These are phyloP conservation scores for Exidia glandulosa DNA, from an alignment of 768 basidiomycete species.

Conservation along the genomic window DNA sequence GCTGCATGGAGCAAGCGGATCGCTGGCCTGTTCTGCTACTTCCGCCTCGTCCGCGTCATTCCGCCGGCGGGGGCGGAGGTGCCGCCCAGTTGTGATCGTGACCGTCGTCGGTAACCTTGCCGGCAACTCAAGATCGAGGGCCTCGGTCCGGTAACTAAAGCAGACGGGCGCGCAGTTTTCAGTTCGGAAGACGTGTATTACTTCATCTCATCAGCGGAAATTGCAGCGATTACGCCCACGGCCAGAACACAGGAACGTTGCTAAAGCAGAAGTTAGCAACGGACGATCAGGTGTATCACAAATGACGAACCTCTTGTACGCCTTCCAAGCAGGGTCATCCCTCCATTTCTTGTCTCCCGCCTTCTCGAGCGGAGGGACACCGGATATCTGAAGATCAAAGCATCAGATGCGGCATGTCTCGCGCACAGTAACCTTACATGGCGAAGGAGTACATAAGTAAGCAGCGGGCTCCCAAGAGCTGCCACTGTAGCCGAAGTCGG, in stretches of 20 bases:
- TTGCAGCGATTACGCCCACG: slow-evolving; percentile 7
- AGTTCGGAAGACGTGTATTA: no score
- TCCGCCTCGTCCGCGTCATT: not conserved
- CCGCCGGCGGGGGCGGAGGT: not conserved
- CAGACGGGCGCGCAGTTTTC: not conserved
- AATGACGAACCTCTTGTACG: slow-evolving; percentile 43
- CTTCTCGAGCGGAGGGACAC: slow-evolving; percentile 60
- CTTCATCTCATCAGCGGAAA: slow-evolving; percentile 4
- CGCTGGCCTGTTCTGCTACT: not conserved
- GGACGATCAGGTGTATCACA: not conserved
- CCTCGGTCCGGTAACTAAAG: not conserved
- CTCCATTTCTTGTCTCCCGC: slow-evolving; percentile 45
- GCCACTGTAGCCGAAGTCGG: slow-evolving; percentile 26
- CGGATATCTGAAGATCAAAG: slow-evolving; percentile 39
- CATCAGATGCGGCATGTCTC: not conserved
- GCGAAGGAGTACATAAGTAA: slow-evolving; percentile 51
- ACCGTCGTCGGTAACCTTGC: no score
- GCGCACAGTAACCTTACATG: slow-evolving; percentile 25
- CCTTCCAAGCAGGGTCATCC: slow-evolving; percentile 41
- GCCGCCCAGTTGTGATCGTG: no score
- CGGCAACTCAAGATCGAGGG: not conserved
- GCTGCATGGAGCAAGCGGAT: no score
- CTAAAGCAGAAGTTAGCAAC: slow-evolving; percentile 9
- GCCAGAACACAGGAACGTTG: slow-evolving; percentile 26
- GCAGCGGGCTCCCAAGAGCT: slow-evolving; percentile 46